Conservation (phyloP, 208 protist genomes). For the Leishmania major region DNA sequence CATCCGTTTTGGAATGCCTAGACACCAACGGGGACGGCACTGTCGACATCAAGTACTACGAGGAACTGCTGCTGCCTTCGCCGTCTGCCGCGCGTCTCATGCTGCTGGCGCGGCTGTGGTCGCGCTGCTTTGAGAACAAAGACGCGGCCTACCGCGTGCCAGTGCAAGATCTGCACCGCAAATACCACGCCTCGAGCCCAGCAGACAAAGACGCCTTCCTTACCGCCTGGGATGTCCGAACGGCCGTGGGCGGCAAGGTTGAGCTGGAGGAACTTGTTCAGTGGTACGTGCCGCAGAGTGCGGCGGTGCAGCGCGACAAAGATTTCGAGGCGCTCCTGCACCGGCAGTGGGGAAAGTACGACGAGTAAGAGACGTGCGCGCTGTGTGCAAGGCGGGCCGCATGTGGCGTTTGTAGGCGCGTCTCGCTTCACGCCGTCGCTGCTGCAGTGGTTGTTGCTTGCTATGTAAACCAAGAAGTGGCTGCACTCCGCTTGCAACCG, state of each 20-base stretch:
- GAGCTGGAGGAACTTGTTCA: constrained; percentile 61
- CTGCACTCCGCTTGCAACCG: neutral
- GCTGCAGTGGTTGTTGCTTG: too few relatives aligned
- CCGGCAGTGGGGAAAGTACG: constrained; percentile 61
- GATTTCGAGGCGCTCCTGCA: constrained; percentile 67
- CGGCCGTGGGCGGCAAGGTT: constrained; percentile 46
- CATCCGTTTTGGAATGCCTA: constrained; percentile 43
- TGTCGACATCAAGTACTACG: constrained; percentile 75
- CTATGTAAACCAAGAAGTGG: neutral
- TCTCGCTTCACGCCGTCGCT: neutral
- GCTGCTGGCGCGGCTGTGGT: constrained; percentile 85
- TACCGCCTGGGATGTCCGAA: constrained; percentile 78
- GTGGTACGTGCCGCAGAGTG: constrained; percentile 78
- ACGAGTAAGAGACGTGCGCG: constrained; percentile 4
- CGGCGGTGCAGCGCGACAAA: constrained; percentile 52
- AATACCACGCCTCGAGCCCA: constrained; percentile 58
- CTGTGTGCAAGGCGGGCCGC: neutral
- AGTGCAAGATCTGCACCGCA: constrained; percentile 62
- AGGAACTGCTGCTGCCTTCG: constrained; percentile 51
- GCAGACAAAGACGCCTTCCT: constrained; percentile 77
- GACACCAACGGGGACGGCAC: constrained; percentile 80
- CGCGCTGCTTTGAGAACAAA: constrained; percentile 50
- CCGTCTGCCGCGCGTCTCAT: constrained; percentile 59
- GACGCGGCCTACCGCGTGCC: constrained; percentile 49
- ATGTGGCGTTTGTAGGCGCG: neutral